A percentile compares a stretch with the other conserved stretches of the same genome.
Evolutionary conservation across 164 flowering plant genomes (phyloP).

Genomic region (Chloranthus sessilifolius): DNA sequence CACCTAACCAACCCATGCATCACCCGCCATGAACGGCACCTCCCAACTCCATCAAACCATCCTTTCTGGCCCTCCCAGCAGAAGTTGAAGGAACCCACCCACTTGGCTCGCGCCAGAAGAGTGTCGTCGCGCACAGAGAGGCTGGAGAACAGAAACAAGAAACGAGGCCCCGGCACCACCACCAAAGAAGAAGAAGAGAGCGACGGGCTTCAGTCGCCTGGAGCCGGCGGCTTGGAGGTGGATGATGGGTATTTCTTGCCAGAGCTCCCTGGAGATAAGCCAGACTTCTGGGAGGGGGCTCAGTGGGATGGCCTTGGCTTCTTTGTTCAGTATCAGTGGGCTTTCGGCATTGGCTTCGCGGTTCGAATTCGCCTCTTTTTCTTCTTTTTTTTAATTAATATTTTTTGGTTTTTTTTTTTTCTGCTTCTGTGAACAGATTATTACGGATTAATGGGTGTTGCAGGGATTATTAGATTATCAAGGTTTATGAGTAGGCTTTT

Average conservation of each 20-base stretch:
- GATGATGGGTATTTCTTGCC: constrained; percentile 61
- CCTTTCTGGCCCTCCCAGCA: neutral
- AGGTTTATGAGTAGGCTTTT: neutral
- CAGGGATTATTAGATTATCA: neutral
- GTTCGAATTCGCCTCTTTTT: constrained; percentile 28
- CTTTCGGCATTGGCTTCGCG: constrained; percentile 82
- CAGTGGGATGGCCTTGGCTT: constrained; percentile 84
- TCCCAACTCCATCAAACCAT: neutral
- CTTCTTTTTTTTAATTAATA: neutral
- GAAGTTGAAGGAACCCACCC: constrained; percentile 10
- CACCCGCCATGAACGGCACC: constrained; percentile 1
- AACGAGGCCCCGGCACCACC: constrained; percentile 27
- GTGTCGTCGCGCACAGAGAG: constrained; percentile 49
- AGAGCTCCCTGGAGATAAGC: constrained; percentile 56
- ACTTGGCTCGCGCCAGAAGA: constrained; percentile 20
- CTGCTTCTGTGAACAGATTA: neutral
- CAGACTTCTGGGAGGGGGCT: constrained; percentile 82
- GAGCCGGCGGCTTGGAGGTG: constrained; percentile 3
- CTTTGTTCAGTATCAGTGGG: constrained; percentile 85
- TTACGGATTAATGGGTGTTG: neutral
- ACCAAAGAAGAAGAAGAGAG: constrained; percentile 26
- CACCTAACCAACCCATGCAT: constrained; percentile 1
- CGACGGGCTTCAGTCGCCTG: constrained; percentile 8
- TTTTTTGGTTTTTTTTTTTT: neutral
- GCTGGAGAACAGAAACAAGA: constrained; percentile 55